Conservation (phyloP, 768 basidiomycete species). For the Boletellus emodensis region DNA sequence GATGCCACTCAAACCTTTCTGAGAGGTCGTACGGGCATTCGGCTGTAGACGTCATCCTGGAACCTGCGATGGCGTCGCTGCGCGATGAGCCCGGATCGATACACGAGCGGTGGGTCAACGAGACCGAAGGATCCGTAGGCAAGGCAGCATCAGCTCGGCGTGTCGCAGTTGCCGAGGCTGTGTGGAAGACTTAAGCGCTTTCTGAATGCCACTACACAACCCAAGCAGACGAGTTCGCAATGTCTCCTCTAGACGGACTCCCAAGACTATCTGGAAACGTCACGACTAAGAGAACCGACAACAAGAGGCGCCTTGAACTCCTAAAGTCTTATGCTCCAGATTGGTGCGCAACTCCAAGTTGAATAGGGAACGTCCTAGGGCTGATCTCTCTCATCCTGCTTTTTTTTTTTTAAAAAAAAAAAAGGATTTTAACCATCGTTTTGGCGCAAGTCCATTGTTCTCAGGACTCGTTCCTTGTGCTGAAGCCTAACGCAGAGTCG, state of each 20-base stretch:
- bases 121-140: too few relatives aligned
- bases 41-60: slow-evolving; percentile 19
- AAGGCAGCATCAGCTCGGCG: neutral
- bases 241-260: slow-evolving; percentile 15
- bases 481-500: slow-evolving; percentile 36
- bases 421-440: slow-evolving; percentile 58
- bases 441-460: slow-evolving; percentile 48
- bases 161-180: neutral
- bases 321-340: slow-evolving; percentile 69
- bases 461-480: neutral
- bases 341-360: slow-evolving; percentile 46
- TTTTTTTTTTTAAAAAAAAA: slow-evolving; percentile 20
- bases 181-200: neutral
- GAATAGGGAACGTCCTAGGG: neutral
- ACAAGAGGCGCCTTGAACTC: slow-evolving; percentile 37
- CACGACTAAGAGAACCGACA: slow-evolving; percentile 19
- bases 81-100: neutral
- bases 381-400: neutral
- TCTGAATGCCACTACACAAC: neutral
- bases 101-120: too few relatives aligned
- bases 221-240: neutral
- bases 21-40: slow-evolving; percentile 10
- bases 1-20: slow-evolving; percentile 45
- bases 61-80: neutral
- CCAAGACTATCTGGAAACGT: slow-evolving; percentile 2